Evolutionary conservation across 768 basidiomycete species (phyloP), one percentile per base, ranked within the genome.

Genomic region (Pluteus cervinus): DNA sequence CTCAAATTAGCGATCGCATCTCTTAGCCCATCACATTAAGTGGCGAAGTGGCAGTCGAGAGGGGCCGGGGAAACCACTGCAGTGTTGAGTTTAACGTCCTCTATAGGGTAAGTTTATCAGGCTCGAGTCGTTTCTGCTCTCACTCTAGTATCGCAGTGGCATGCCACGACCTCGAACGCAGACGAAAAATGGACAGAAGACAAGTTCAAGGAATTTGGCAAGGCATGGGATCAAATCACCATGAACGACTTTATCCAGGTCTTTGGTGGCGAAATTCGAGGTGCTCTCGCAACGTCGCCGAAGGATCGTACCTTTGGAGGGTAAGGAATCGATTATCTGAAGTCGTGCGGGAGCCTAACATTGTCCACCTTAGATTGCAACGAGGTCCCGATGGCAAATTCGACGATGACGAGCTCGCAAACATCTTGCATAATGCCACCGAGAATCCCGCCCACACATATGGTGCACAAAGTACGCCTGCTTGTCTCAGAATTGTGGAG

Each of bases 51-150:
- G n/a, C n/a, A n/a, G n/a, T n/a, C 2, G 49, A 48, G 2, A 67
- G 76, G 7, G 85, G 82, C 5, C 59, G 67, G 30, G 84, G 84
- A 11, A 84, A 85, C 46, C 73, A 73, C 40, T 68, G 69, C 38
- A 83, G 80, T 20, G 64, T 82, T 20, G 85, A 86, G 50, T 86
- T 85, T 61, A 83, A 67, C 30, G 36, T 69, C n/a, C 50, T 71
- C 2, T 72, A 72, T 52, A 41, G 67, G 24, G 67, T 68, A 44
- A 31, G 57, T 33, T n/a, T 10, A 14, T 24, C 21, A 10, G 31
- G 8, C 26, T 30, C 15, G 1, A 20, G 17, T 14, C 5, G 34
- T 21, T 7, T 8, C 23, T n/a, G 3, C 21, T 22, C 8, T n/a
- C 32, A 35, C 23, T 35, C n/a, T n/a, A n/a, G n/a, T 15, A 10